These are phyloP conservation scores for Sutorius australiensis DNA, from an alignment of 768 basidiomycete species.

Conservation along the genomic window DNA sequence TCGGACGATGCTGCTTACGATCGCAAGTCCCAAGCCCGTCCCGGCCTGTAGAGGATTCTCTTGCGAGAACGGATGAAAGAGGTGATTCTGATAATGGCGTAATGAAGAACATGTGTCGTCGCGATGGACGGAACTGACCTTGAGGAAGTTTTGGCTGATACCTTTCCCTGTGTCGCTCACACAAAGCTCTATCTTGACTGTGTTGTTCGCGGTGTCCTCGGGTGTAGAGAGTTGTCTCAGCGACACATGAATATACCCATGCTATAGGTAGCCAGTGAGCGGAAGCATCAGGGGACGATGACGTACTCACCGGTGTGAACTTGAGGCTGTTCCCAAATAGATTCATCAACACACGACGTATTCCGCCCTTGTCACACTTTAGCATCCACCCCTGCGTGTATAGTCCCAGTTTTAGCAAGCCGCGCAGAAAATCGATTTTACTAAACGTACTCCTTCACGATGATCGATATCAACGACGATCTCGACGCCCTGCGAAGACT, in stretches of 20 bases:
- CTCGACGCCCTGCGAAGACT: conserved; percentile 57
- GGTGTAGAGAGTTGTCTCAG: conserved; percentile 67
- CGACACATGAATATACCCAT: conserved; percentile 84
- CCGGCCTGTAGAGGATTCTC: conserved; percentile 93
- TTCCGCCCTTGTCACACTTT: conserved; percentile 88
- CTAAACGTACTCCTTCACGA: conserved; percentile 53
- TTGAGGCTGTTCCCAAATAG: conserved; percentile 92
- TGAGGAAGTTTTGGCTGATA: conserved; percentile 89
- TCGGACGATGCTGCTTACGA: conserved; percentile 88
- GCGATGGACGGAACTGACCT: conserved; percentile 43
- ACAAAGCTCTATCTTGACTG: conserved; percentile 74
- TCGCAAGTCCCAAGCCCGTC: conserved; percentile 90
- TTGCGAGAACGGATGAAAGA: conserved; percentile 97
- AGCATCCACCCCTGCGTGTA: conserved; percentile 72
- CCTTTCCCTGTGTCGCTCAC: conserved; percentile 94
- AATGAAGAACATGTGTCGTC: background rate
- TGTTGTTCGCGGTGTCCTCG: conserved; percentile 50
- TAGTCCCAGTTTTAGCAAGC: conserved; percentile 7
- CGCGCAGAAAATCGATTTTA: background rate
- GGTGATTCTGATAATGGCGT: conserved; percentile 59
- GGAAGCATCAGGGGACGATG: background rate
- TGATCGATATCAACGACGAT: conserved; percentile 84
- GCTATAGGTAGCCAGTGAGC: conserved; percentile 37
- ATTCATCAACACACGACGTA: conserved; percentile 91
- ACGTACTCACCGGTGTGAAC: conserved; percentile 68